Base-by-base conservation (phyloP, 306 rosid species). In the Carpinus fangiana region DNA sequence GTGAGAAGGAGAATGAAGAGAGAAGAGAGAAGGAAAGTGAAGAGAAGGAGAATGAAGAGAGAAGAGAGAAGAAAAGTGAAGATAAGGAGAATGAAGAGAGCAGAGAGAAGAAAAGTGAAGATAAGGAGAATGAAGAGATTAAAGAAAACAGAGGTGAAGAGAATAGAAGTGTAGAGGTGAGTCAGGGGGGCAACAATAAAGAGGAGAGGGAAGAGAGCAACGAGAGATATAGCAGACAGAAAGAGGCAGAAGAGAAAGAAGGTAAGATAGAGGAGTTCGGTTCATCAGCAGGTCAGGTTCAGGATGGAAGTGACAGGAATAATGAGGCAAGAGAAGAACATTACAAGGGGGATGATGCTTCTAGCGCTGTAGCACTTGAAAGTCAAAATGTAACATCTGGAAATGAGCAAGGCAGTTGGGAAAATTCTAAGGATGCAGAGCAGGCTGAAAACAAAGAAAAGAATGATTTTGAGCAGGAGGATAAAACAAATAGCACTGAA, bases 301-400 rank as follows among this genome's bases (percentile, higher is more conserved):
- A 80, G 77, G 93, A 89, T 77, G 93, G 90, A 68, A 81, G 69
- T 51, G 90, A 78, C 36, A 80, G 43, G 66, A 87, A 72, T 46
- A 83, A 73, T 23, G 91, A 84, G 76, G 79, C 87, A 16, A 87
- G 96, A 82, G 97, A 91, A 87, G 90, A 89, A 73, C 62, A 88
- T 38, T 90, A 92, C 88, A 80, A 90, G 50, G 97, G 86, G 59
- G 98, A 95, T 77, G 88, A 91, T 75, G 97, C 98, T 72, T 86
- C 97, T 45, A 92, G 94, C 82, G 95, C 90, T 59, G 94, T 94
- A 18, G 92, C 67, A 36, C 81, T 88, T 34, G 87, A 82, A 70
- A 78, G 83, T 9, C 88, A 84, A 82, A 86, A 82, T 43, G 20
- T 34, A 53, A 56, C 78, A 7, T 74, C 79, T 55, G 87, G 57